Base-by-base conservation (phyloP, 768 basidiomycete species). In the Antrodiella citrinella region DNA sequence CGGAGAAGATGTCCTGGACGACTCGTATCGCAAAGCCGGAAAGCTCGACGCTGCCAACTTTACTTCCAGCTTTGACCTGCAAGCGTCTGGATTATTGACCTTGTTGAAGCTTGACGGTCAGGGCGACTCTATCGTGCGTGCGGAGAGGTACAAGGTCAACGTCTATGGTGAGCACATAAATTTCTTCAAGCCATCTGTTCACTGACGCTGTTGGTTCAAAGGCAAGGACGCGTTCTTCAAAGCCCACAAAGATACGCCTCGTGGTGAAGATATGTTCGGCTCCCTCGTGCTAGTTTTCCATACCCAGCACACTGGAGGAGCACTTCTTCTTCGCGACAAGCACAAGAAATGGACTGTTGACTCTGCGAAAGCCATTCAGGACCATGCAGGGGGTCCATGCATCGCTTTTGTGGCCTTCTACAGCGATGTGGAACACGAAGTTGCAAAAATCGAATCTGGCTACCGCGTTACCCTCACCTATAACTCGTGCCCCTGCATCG, bases 241-340 rank as follows among this genome's bases (percentile, higher is more conserved):
- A 54, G 26, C 71, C 0, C 77, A 77, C 54, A 65, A 70, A 39
- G 78, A 77, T 50, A 76, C 76, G 0, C 74, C 73, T 4, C 69
- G 71, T 5, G 57, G 62, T 5, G 62, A 65, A 4, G 55, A 57
- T 21, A 77, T 78, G 70, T 72, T 81, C 35, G 77, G 73, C 1
- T 77, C 78, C 1, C 67, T 82, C 9, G 71, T 79, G 1, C 54
- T 79, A 25, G 67, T 74, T 13, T 68, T 76, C 47, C 77, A 76
- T 15, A 72, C 72, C 0, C 19, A 55, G 0, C 71, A 79, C 54
- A 62, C 72, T 48, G 77, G 76, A 1, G 78, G 77, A 2, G 57
- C 61, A 15, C 65, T 76, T 13, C 45, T 65, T 2, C 61, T 81
- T n/a, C 57, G 55, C 26, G 52, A 55, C 38, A 39, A 49, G 4